Percentiles rank a stretch among this genome's conserved stretches.
phyloP scores from a whole-genome alignment of 495 filamentous ascomycete genomes.

The Podospora conica region DNA sequence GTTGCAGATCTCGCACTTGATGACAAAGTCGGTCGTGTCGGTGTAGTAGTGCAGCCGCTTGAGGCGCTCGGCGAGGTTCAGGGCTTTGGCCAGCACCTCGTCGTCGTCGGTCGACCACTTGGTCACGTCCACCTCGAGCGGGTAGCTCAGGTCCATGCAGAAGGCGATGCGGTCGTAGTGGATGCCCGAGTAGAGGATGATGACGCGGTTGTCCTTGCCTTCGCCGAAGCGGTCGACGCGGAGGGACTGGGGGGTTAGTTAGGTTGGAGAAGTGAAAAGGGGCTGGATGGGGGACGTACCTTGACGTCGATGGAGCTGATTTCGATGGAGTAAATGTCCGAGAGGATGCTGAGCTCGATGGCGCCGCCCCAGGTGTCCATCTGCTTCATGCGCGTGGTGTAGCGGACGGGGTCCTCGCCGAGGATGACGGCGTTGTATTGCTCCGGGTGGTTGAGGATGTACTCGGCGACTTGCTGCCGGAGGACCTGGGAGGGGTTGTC shows the following conservation, averaged over 20 bases:
- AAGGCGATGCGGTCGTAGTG: slow-evolving; percentile 93
- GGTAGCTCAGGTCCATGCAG: slow-evolving; percentile 54
- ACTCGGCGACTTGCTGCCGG: slow-evolving; percentile 72
- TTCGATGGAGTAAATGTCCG: slow-evolving; percentile 79
- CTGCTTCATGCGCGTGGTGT: slow-evolving; percentile 79
- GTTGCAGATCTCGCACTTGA: slow-evolving; percentile 72
- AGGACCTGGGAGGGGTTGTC: slow-evolving; percentile 46
- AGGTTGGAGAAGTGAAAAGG: not conserved
- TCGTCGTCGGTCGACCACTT: slow-evolving; percentile 66
- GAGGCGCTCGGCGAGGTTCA: slow-evolving; percentile 61
- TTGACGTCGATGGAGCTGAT: slow-evolving; percentile 75
- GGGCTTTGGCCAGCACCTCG: slow-evolving; percentile 59
- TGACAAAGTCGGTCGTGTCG: slow-evolving; percentile 75
- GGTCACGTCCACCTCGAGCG: slow-evolving; percentile 69
- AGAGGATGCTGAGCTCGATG: slow-evolving; percentile 82
- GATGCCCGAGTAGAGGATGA: slow-evolving; percentile 88
- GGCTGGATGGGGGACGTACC: slow-evolving; percentile 14
- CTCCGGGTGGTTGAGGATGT: slow-evolving; percentile 66
- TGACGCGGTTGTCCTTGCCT: slow-evolving; percentile 58
- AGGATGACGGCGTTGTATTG: slow-evolving; percentile 71
- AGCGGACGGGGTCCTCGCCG: slow-evolving; percentile 65
- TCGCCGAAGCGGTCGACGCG: slow-evolving; percentile 74
- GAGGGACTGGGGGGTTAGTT: slow-evolving; percentile 22
- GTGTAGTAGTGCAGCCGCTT: slow-evolving; percentile 80
- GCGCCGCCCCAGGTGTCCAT: slow-evolving; percentile 84